phyloP scores from a whole-genome alignment of 176 grass and related monocot genomes.

The Bolboschoenus planiculmis region DNA sequence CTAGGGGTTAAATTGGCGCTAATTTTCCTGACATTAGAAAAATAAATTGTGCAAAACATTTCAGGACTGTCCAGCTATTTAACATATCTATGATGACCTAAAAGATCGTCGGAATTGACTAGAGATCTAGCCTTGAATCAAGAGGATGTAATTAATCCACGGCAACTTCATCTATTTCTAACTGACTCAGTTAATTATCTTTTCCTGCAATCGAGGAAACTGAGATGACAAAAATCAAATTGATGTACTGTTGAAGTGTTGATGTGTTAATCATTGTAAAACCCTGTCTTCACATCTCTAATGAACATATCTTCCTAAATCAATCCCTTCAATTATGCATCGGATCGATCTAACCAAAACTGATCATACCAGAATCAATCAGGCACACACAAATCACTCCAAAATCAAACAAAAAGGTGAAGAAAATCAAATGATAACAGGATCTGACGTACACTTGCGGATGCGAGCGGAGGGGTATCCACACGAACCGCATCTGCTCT shows the following conservation, averaged over 20 bases:
- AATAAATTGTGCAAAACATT: too few species aligned
- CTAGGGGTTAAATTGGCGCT: too few species aligned
- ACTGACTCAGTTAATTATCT: background rate
- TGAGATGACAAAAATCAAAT: background rate
- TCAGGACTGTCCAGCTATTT: too few species aligned
- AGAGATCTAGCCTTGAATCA: too few species aligned
- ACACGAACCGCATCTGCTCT: constrained; percentile 81
- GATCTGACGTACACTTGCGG: constrained; percentile 72
- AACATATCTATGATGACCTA: too few species aligned
- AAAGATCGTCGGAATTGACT: too few species aligned
- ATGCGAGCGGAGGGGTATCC: constrained; percentile 83
- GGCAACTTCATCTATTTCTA: background rate
- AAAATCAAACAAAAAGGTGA: background rate
- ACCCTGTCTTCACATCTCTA: background rate
- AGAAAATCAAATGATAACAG: background rate
- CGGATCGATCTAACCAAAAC: background rate
- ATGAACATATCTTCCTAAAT: background rate
- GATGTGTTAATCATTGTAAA: background rate
- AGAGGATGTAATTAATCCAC: background rate
- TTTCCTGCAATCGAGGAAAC: background rate
- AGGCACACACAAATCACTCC: background rate
- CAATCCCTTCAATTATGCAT: background rate
- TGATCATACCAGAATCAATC: background rate
- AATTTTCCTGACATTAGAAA: too few species aligned
- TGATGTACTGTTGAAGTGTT: background rate